A percentile compares a stretch with the other conserved stretches of the same genome.
These are phyloP conservation scores for Acanthamoeba triangularis DNA, from an alignment of 208 protist genomes.

Conservation along the genomic window DNA sequence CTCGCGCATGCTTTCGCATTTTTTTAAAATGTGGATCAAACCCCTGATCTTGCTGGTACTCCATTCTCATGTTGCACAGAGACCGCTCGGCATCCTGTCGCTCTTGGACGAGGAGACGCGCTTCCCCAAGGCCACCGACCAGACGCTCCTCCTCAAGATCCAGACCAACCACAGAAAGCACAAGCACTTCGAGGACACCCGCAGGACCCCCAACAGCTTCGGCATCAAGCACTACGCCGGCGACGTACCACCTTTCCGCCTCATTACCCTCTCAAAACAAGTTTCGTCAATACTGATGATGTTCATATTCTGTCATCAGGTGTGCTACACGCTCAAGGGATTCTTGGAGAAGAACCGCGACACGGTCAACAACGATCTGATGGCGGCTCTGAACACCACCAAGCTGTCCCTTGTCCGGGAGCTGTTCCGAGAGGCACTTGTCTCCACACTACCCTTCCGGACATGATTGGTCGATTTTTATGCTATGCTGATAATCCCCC, in stretches of 20 bases:
- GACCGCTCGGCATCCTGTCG: slow-evolving; percentile 95
- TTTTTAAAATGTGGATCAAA: background rate
- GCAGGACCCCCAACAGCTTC: slow-evolving; percentile 46
- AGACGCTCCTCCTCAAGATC: slow-evolving; percentile 95
- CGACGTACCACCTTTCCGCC: slow-evolving; percentile 85
- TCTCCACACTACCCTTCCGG: too few relatives aligned
- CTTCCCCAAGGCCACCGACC: slow-evolving; percentile 94
- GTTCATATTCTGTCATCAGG: too few relatives aligned
- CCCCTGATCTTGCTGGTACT: background rate
- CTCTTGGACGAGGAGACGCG: slow-evolving; percentile 91
- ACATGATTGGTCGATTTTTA: background rate
- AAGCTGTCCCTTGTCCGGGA: background rate
- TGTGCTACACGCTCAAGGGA: slow-evolving; percentile 89
- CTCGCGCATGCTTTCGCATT: background rate
- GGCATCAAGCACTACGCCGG: slow-evolving; percentile 95
- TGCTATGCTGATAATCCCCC: too few relatives aligned
- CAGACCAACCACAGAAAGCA: slow-evolving; percentile 72
- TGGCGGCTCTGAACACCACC: background rate
- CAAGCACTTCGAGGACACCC: slow-evolving; percentile 75
- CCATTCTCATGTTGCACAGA: slow-evolving; percentile 76
- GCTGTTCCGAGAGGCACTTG: background rate
- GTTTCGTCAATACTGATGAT: too few relatives aligned
- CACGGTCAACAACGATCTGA: slow-evolving; percentile 73
- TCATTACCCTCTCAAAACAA: too few relatives aligned
- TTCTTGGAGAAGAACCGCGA: slow-evolving; percentile 97